Evolutionary conservation across 1,284 basidiomycete species (phyloP).

Genomic region (Leccinum solheimii): DNA sequence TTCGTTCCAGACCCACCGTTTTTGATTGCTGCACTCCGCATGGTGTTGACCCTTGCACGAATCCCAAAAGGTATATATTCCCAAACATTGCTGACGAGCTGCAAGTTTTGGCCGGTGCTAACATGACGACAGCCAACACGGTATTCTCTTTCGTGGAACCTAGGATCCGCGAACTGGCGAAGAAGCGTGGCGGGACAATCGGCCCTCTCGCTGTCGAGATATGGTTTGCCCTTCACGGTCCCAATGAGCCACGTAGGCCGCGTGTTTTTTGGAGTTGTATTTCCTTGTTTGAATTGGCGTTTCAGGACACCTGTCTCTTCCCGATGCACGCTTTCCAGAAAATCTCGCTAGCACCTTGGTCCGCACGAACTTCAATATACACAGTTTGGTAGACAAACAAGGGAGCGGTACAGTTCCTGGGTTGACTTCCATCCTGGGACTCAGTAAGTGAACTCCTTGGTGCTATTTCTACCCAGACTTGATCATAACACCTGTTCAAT

Average conservation of each 20-base stretch:
- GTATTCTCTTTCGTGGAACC: not conserved
- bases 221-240: not conserved
- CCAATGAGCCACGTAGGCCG: not conserved
- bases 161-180: not conserved
- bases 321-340: not conserved
- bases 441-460: not conserved
- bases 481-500: not conserved
- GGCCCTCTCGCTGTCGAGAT: not conserved
- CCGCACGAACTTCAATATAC: not conserved
- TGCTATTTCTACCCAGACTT: too few species aligned
- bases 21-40: not conserved
- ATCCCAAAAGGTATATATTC: not conserved
- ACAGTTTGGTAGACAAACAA: not conserved
- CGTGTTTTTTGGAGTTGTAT: not conserved
- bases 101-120: not conserved
- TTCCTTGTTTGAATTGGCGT: not conserved
- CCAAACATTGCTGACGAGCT: not conserved
- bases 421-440: not conserved
- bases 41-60: not conserved
- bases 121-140: not conserved
- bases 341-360: not conserved
- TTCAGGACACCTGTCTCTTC: not conserved
- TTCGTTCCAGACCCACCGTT: not conserved
- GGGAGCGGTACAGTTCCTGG: not conserved
- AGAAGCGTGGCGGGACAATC: not conserved